Evolutionary conservation across 1,284 basidiomycete species (phyloP).

Genomic region (Takashimella tepidaria): DNA sequence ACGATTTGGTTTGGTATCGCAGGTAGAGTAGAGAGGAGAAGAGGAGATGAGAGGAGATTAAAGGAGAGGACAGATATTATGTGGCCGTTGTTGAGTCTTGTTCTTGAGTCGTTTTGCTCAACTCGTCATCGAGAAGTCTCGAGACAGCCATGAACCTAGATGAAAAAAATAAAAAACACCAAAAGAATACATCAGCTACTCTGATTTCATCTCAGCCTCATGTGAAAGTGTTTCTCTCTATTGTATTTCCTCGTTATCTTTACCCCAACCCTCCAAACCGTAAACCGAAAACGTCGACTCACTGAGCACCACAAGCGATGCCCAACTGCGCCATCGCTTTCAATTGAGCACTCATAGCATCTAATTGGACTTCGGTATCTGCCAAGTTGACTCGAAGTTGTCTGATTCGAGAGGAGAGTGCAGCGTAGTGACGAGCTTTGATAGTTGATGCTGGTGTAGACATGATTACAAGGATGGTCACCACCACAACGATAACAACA

Average conservation of each 20-base stretch:
- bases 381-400: constrained; percentile 35
- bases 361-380: constrained; percentile 39
- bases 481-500: neutral
- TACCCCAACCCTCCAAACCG: too few species aligned
- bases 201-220: neutral
- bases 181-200: constrained; percentile 7
- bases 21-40: too few species aligned
- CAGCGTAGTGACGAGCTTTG: constrained; percentile 45
- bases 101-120: constrained; percentile 14
- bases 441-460: constrained; percentile 20
- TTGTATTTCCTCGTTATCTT: neutral
- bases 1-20: too few species aligned
- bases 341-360: constrained; percentile 33
- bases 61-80: too few species aligned
- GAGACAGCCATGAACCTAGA: constrained; percentile 47
- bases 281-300: too few species aligned
- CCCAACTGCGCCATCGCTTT: constrained; percentile 40
- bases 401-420: constrained; percentile 36
- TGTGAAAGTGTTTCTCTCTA: neutral
- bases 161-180: neutral
- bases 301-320: constrained; percentile 42
- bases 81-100: neutral
- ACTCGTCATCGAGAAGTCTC: constrained; percentile 41
- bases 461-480: constrained; percentile 11
- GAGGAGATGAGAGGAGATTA: too few species aligned